Evolutionary conservation across 2,329 filamentous ascomycete genomes (phyloP), one percentile per base, ranked within the genome.

Genomic region (Clarireedia homoeocarpa): DNA sequence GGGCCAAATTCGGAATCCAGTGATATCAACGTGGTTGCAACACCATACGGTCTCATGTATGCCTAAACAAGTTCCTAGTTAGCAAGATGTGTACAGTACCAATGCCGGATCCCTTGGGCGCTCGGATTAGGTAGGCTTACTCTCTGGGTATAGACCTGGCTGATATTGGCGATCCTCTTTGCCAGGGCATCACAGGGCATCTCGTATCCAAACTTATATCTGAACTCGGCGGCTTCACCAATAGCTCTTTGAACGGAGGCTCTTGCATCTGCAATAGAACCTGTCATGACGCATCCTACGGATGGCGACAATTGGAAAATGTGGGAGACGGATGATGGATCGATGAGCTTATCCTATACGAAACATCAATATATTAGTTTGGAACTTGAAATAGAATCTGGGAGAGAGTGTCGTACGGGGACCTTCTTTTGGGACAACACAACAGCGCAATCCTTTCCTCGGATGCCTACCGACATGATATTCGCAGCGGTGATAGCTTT

Each of bases 371-470:
- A 53, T 56, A 55, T 67, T 57, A 67, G 58, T 52, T 48, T 59
- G 42, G 56, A 15, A 27, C 51, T 57, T 45, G 48, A 53, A 58
- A 46, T 56, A 53, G 47, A 58, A 55, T 45, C 36, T 27, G 46
- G 53, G 45, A 20, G 15, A 52, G 50, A 46, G 23, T 48, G 49
- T 77, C 91, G 64, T 88, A 96, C 92, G 58, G 94, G 92, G 65
- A 99, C 94, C 78, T 99, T 99, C 85, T 99, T 99, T 77, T 99
- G 94, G 61, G 94, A 97, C 72, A 99, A 78, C 53, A 99, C 89
- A 46, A 99, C 94, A 36, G 94, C 94, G 70, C 92, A 97, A 77
- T 94, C 84, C 81, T 99, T 99, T 74, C 94, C 94, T 71, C 91
- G 83, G 65, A 99, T 84, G 67, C 94, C 94, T 73, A 99, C 83